Percentiles rank a stretch among this genome's conserved stretches.
Evolutionary conservation across 257 asterid genomes (phyloP).

Genomic region (Gentiana dahurica): DNA sequence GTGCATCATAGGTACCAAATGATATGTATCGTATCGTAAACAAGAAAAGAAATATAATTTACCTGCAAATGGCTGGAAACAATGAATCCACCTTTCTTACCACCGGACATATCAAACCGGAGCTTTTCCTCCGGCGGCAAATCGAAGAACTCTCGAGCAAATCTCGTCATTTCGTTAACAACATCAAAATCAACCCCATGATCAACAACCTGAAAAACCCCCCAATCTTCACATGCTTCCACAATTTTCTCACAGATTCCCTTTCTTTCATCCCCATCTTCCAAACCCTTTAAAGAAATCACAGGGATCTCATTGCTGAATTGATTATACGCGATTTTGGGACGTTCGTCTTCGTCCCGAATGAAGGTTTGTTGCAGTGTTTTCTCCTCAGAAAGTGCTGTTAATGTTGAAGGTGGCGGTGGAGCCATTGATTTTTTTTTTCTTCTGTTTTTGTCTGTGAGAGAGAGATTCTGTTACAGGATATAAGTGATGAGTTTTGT

Average conservation of each 20-base stretch:
- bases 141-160: slow-evolving; percentile 48
- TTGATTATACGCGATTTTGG: slow-evolving; percentile 56
- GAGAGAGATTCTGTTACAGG: not conserved
- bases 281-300: slow-evolving; percentile 59
- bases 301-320: slow-evolving; percentile 82
- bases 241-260: slow-evolving; percentile 50
- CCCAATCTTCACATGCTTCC: slow-evolving; percentile 85
- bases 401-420: slow-evolving; percentile 21
- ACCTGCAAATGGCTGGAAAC: slow-evolving; percentile 89
- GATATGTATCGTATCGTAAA: too few species aligned
- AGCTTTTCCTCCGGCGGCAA: slow-evolving; percentile 56
- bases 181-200: slow-evolving; percentile 50
- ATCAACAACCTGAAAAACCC: slow-evolving; percentile 73
- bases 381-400: slow-evolving; percentile 28
- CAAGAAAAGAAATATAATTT: not conserved
- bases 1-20: too few species aligned
- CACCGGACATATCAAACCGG: slow-evolving; percentile 66
- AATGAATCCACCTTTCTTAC: slow-evolving; percentile 75
- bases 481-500: not conserved
- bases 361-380: slow-evolving; percentile 36
- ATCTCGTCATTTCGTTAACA: slow-evolving; percentile 34
- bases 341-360: slow-evolving; percentile 86
- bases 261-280: slow-evolving; percentile 22
- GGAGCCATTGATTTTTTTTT: too few species aligned
- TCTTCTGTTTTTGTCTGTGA: not conserved